Evolutionary conservation across 2,329 filamentous ascomycete genomes (phyloP).

Genomic region (Dryadomyces quercus-mongolicae): DNA sequence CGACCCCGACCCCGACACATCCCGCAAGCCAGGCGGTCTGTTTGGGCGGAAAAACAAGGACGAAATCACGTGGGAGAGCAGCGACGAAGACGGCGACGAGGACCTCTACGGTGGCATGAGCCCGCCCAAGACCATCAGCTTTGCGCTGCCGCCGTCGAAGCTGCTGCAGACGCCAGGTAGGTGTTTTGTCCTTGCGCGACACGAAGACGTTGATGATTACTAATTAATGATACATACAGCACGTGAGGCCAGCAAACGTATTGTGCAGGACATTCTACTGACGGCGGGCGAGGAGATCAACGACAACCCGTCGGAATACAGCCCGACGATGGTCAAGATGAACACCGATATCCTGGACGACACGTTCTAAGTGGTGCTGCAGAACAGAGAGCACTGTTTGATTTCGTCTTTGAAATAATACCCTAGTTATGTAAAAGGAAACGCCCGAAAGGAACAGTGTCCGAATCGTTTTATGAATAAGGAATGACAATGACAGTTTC

Average conservation of each 20-base stretch:
- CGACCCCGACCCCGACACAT: not conserved
- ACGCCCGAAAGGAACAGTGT: not conserved
- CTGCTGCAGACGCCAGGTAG: slow-evolving; percentile 69
- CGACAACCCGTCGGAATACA: slow-evolving; percentile 45
- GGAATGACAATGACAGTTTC: no score
- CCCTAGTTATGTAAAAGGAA: not conserved
- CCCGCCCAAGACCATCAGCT: slow-evolving; percentile 88
- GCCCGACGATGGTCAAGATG: slow-evolving; percentile 54
- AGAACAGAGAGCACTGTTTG: no score
- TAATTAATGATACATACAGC: slow-evolving; percentile 30
- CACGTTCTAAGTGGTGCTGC: slow-evolving; percentile 39
- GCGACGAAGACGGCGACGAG: slow-evolving; percentile 50
- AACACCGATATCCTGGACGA: slow-evolving; percentile 49
- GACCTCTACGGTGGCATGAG: slow-evolving; percentile 61
- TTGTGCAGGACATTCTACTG: slow-evolving; percentile 67
- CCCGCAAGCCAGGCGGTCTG: not conserved
- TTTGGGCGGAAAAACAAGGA: slow-evolving; percentile 24
- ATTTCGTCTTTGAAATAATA: slow-evolving; percentile 6
- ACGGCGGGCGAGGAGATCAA: slow-evolving; percentile 54
- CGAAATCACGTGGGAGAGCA: slow-evolving; percentile 64
- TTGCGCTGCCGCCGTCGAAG: slow-evolving; percentile 65
- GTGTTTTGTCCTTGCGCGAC: no score
- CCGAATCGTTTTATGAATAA: no score
- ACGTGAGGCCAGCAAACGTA: slow-evolving; percentile 66
- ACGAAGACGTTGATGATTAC: no score